Evolutionary conservation across 495 filamentous ascomycete genomes (phyloP).

Genomic region (Echria macrotheca): DNA sequence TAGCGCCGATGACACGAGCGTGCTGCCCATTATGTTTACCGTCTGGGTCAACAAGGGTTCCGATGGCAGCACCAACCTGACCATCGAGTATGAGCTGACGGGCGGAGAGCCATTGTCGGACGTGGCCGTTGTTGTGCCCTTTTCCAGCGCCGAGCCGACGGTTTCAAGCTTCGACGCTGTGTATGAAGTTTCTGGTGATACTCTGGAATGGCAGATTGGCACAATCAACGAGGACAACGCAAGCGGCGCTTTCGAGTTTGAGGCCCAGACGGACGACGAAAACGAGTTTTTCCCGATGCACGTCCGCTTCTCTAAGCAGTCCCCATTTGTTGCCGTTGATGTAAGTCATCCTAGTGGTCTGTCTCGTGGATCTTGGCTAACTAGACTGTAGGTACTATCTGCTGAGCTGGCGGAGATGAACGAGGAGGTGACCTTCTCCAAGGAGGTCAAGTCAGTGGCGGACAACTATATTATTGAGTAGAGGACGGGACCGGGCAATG

Average conservation of each 20-base stretch:
- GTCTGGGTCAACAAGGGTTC: slow-evolving; percentile 91
- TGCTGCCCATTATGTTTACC: slow-evolving; percentile 84
- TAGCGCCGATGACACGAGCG: slow-evolving; percentile 64
- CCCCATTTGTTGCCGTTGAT: slow-evolving; percentile 85
- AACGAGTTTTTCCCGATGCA: slow-evolving; percentile 96
- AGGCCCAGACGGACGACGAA: slow-evolving; percentile 77
- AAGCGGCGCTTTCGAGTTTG: slow-evolving; percentile 87
- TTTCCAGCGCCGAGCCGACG: slow-evolving; percentile 69
- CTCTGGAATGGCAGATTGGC: slow-evolving; percentile 87
- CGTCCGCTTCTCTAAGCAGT: slow-evolving; percentile 79
- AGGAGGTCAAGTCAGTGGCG: slow-evolving; percentile 79
- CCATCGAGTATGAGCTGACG: slow-evolving; percentile 88
- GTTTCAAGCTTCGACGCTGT: slow-evolving; percentile 90
- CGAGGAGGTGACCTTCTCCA: slow-evolving; percentile 79
- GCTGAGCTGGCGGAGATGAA: slow-evolving; percentile 72
- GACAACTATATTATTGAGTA: slow-evolving; percentile 80
- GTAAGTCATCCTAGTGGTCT: slow-evolving; percentile 45
- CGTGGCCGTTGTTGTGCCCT: slow-evolving; percentile 82
- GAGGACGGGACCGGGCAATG: slow-evolving; percentile 3
- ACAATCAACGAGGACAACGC: slow-evolving; percentile 72
- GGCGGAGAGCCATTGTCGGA: slow-evolving; percentile 69
- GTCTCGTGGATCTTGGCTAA: slow-evolving; percentile 5
- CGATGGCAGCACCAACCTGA: slow-evolving; percentile 72
- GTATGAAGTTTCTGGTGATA: slow-evolving; percentile 92
- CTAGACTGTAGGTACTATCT: slow-evolving; percentile 53